These are phyloP conservation scores for Hymenoscyphus fructigenus DNA, from an alignment of 2,329 filamentous ascomycete species.

Conservation along the genomic window DNA sequence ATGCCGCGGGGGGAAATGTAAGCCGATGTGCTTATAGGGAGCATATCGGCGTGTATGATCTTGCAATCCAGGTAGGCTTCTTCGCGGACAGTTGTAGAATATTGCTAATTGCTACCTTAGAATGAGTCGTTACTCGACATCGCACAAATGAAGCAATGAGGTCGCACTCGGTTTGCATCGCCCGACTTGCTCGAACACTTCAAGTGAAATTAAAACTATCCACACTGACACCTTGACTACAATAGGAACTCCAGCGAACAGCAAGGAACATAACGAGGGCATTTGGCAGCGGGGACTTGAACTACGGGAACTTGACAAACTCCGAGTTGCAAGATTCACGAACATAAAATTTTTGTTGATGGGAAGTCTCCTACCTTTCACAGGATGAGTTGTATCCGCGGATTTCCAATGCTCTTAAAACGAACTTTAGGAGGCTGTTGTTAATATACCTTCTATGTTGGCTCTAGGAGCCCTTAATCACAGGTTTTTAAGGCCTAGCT, in stretches of 20 bases:
- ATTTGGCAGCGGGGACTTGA: too few species aligned
- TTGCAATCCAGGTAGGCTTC: constrained; percentile 4
- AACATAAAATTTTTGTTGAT: too few species aligned
- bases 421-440: too few species aligned
- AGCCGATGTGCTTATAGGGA: constrained; percentile 16
- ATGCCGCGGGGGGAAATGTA: neutral
- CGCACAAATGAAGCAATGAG: neutral
- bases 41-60: constrained; percentile 16
- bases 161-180: neutral
- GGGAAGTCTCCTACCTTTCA: too few species aligned
- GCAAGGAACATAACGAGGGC: neutral
- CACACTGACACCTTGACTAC: neutral
- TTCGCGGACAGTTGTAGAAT: neutral
- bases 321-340: too few species aligned
- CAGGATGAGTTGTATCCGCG: too few species aligned
- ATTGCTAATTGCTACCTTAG: neutral
- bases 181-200: neutral
- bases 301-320: too few species aligned
- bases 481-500: too few species aligned
- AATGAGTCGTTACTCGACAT: neutral
- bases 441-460: too few species aligned
- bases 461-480: too few species aligned
- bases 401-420: too few species aligned
- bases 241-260: neutral
- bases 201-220: neutral